Base-by-base conservation (phyloP, 2,329 filamentous ascomycete species). In the Arthrobotrys entomopaga region DNA sequence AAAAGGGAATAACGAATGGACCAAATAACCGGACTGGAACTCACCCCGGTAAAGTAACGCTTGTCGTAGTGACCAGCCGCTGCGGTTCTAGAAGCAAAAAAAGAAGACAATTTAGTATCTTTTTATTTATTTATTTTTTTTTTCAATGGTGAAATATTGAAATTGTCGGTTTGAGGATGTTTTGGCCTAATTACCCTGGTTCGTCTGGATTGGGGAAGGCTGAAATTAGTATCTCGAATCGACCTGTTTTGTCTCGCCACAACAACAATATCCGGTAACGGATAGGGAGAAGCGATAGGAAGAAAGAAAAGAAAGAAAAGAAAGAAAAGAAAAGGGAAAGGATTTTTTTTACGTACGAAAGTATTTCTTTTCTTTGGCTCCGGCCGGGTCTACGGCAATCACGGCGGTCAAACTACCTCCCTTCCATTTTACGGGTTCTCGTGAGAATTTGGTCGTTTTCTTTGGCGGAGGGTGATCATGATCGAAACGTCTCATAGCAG, bases 61-160 rank as follows among this genome's bases (percentile, higher is more conserved):
- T 59, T 52, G 26, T 73, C 69, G 34, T 73, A 73, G 24, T 73
- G 69, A 2, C 69, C 69, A 7, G 54, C 54, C 24, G 20, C 56
- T 2, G 34, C 61, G 15, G 43, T 54, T 24, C 53, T 57, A 42
- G 49, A 61, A 46, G 16, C 61, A 34, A 13, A 46, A 34, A 16
- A 10, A 26, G 29, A 34, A 34, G 29, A 34, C 29, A 34, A 7
- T 34, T 52, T 29, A 15, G 10, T 24, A 66, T 52, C n/a, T n/a
- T n/a, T n/a, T n/a, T n/a, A n/a, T n/a, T n/a, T n/a, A n/a, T n/a
- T n/a, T n/a, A n/a, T n/a, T n/a, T 52, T 40, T 24, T 19, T 16
- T n/a, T 15, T 13, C 16, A 50, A 19, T n/a, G 42, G 7, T 5
- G 13, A 3, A 3, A n/a, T 11, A 8, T 24, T n/a, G n/a, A 29